Conservation (phyloP, 2,329 filamentous ascomycete genomes). For the Lachnellula subtilissima region DNA sequence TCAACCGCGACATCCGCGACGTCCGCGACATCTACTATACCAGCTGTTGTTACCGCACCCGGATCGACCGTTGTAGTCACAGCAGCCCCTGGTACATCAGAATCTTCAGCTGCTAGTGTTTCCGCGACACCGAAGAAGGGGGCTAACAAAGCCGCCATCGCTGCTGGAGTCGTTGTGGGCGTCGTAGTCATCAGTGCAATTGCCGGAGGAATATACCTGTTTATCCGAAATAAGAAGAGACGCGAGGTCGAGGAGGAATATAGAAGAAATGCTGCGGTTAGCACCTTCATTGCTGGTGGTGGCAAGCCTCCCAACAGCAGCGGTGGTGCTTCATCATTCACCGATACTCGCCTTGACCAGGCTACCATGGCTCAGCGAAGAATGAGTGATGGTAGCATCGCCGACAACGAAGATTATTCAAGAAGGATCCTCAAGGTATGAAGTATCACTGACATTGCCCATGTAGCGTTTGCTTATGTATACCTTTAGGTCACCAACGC, state of each 20-base stretch:
- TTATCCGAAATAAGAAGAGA: slow-evolving; percentile 69
- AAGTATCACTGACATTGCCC: slow-evolving; percentile 22
- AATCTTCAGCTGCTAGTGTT: slow-evolving; percentile 4
- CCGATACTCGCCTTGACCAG: slow-evolving; percentile 81
- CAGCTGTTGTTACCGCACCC: slow-evolving; percentile 28
- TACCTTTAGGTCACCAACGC: slow-evolving; percentile 52
- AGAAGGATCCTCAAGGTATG: slow-evolving; percentile 89
- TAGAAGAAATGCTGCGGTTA: slow-evolving; percentile 73
- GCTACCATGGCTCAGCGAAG: slow-evolving; percentile 74
- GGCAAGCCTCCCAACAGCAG: slow-evolving; percentile 57
- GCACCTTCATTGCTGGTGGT: slow-evolving; percentile 65
- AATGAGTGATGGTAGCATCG: slow-evolving; percentile 92
- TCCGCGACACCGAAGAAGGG: slow-evolving; percentile 3
- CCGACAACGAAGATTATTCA: slow-evolving; percentile 95
- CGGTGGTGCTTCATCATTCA: slow-evolving; percentile 60
- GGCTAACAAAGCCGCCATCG: slow-evolving; percentile 66
- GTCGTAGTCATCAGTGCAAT: slow-evolving; percentile 65
- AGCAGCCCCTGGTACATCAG: slow-evolving; percentile 15
- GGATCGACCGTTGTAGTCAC: slow-evolving; percentile 30
- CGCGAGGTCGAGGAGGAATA: slow-evolving; percentile 79
- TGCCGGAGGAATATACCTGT: slow-evolving; percentile 66
- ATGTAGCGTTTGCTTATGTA: neutral
- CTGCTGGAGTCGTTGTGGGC: slow-evolving; percentile 81
- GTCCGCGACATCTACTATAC: slow-evolving; percentile 13
- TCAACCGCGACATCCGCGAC: slow-evolving; percentile 14